Conservation (phyloP, 495 filamentous ascomycete species). For the Platismatia glauca region DNA sequence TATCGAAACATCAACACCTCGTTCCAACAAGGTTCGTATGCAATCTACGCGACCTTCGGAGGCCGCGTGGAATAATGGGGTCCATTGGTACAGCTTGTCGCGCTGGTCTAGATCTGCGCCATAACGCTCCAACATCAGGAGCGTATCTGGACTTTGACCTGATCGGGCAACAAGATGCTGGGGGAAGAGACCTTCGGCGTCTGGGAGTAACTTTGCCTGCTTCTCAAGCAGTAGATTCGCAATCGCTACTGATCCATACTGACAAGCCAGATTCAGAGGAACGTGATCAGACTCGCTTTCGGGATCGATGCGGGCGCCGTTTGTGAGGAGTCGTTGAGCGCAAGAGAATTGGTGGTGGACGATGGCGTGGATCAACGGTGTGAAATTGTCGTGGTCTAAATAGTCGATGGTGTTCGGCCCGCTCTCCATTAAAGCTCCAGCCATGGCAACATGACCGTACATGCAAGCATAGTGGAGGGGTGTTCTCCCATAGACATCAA, state of each 20-base stretch:
- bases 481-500: slow-evolving; percentile 88
- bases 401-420: slow-evolving; percentile 63
- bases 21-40: slow-evolving; percentile 64
- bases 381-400: slow-evolving; percentile 95
- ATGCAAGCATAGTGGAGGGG: slow-evolving; percentile 95
- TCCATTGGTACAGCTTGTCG: slow-evolving; percentile 96
- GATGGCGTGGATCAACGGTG: slow-evolving; percentile 88
- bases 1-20: slow-evolving; percentile 63
- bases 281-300: slow-evolving; percentile 81
- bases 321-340: slow-evolving; percentile 63
- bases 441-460: slow-evolving; percentile 81
- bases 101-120: slow-evolving; percentile 87
- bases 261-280: slow-evolving; percentile 87
- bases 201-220: slow-evolving; percentile 67
- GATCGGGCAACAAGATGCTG: slow-evolving; percentile 94
- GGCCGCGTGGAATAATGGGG: slow-evolving; percentile 88
- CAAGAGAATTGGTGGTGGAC: slow-evolving; percentile 72
- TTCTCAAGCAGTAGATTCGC: slow-evolving; percentile 75
- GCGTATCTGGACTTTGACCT: slow-evolving; percentile 65
- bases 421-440: slow-evolving; percentile 56
- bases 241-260: slow-evolving; percentile 75
- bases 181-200: slow-evolving; percentile 95
- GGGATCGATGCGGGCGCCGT: slow-evolving; percentile 71
- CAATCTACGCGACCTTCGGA: slow-evolving; percentile 92
- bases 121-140: slow-evolving; percentile 71